phyloP scores from a whole-genome alignment of 2,329 filamentous ascomycete genomes.

The Atkinsonella texensis region DNA sequence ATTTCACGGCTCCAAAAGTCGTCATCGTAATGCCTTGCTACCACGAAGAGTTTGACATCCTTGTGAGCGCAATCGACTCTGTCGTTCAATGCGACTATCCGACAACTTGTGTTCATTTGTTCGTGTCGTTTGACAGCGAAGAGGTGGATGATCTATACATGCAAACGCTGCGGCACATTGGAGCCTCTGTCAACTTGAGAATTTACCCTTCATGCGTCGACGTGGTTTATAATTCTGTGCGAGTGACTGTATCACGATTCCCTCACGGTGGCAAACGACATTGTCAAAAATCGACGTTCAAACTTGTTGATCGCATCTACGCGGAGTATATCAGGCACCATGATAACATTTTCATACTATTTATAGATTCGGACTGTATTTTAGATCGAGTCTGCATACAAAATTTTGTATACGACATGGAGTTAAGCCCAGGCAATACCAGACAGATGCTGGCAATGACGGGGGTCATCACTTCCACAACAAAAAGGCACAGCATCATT shows the following conservation, averaged over 20 bases:
- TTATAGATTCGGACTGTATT: conserved; percentile 96
- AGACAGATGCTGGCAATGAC: conserved; percentile 96
- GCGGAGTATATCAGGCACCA: conserved; percentile 73
- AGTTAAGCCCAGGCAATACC: conserved; percentile 83
- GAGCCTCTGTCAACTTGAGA: conserved; percentile 64
- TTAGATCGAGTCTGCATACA: conserved; percentile 84
- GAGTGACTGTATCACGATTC: conserved; percentile 85
- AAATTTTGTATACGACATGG: conserved; percentile 98
- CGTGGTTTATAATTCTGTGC: conserved; percentile 66
- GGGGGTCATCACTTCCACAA: conserved; percentile 90
- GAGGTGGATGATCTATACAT: conserved; percentile 81
- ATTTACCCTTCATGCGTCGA: conserved; percentile 85
- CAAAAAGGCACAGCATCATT: conserved; percentile 75
- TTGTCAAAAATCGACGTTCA: conserved; percentile 88
- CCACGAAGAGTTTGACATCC: conserved; percentile 73
- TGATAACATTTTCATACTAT: conserved; percentile 88
- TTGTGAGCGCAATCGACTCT: conserved; percentile 79
- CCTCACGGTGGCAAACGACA: conserved; percentile 87
- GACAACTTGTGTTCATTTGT: conserved; percentile 82
- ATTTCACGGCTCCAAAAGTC: conserved; percentile 78
- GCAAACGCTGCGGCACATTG: conserved; percentile 72
- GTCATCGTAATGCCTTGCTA: conserved; percentile 97
- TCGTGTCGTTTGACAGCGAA: conserved; percentile 89
- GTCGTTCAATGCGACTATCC: conserved; percentile 92
- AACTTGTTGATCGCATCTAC: conserved; percentile 88